A percentile compares a stretch with the other conserved stretches of the same genome.
phyloP scores from a whole-genome alignment of 805 yeast genomes.

The Candida morakotiae region DNA sequence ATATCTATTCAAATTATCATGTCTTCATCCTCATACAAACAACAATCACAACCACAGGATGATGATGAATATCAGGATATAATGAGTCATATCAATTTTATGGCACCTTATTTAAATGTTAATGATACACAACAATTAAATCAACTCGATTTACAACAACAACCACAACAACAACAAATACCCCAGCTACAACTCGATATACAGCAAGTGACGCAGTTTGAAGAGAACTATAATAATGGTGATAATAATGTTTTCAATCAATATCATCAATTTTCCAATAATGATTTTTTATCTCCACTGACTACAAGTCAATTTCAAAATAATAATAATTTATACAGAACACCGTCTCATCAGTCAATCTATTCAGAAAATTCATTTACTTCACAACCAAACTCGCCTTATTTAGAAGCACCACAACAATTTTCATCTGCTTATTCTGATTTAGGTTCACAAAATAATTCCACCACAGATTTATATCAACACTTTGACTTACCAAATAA shows the following conservation, averaged over 20 bases:
- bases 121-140: slow-evolving; percentile 1
- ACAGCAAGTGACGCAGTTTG: background rate
- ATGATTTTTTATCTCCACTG: slow-evolving; percentile 11
- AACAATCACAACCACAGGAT: no score
- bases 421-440: slow-evolving; percentile 15
- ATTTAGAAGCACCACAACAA: slow-evolving; percentile 32
- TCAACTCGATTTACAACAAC: slow-evolving; percentile 12
- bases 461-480: slow-evolving; percentile 4
- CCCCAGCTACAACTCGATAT: background rate
- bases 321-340: slow-evolving; percentile 2
- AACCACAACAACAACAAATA: slow-evolving; percentile 2
- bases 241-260: background rate
- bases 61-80: background rate
- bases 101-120: background rate
- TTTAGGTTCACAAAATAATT: slow-evolving; percentile 7
- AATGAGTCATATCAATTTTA: background rate
- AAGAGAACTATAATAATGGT: background rate
- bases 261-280: slow-evolving; percentile 4
- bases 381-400: slow-evolving; percentile 35
- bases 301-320: slow-evolving; percentile 19
- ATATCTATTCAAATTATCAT: no score
- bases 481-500: slow-evolving; percentile 2
- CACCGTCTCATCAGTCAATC: slow-evolving; percentile 15
- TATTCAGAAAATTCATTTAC: slow-evolving; percentile 29
- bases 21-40: no score